A percentile compares a stretch with the other conserved stretches of the same genome.
These are phyloP conservation scores for Malus domestica DNA, from an alignment of 306 rosid genomes.

Conservation along the genomic window DNA sequence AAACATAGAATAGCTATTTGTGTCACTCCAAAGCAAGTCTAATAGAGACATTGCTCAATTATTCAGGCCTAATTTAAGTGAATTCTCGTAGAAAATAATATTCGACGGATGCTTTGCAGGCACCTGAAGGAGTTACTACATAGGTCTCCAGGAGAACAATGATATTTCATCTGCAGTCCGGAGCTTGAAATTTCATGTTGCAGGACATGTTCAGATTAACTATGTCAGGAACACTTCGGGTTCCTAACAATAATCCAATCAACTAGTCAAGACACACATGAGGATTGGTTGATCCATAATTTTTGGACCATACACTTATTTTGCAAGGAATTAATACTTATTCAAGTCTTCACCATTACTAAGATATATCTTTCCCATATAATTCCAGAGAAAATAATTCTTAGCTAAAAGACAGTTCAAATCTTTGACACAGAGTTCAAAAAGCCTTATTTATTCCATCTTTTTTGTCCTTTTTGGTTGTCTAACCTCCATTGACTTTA, in stretches of 20 bases:
- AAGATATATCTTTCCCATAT: neutral
- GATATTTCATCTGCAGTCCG: slow-evolving; percentile 15
- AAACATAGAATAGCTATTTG: neutral
- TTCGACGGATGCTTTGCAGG: slow-evolving; percentile 6
- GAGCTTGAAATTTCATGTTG: slow-evolving; percentile 11
- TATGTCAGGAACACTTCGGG: slow-evolving; percentile 12
- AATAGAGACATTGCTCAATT: neutral
- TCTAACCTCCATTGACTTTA: neutral
- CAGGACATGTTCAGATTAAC: slow-evolving; percentile 10
- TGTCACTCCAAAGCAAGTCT: neutral
- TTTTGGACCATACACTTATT: neutral
- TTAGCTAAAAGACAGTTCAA: neutral
- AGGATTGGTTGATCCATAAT: slow-evolving; percentile 3
- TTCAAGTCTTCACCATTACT: neutral
- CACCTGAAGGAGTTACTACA: slow-evolving; percentile 16
- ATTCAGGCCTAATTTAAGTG: slow-evolving; percentile 3
- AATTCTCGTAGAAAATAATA: neutral
- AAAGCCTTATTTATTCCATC: neutral
- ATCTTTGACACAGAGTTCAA: neutral
- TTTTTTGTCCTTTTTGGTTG: neutral
- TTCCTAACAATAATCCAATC: slow-evolving; percentile 14
- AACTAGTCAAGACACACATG: neutral
- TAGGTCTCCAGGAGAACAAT: slow-evolving; percentile 16
- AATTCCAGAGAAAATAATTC: neutral
- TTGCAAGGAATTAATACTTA: neutral